Percentiles rank a stretch among this genome's conserved stretches.
These are phyloP conservation scores for Suillus subluteus DNA, from an alignment of 768 basidiomycete species.

Conservation along the genomic window DNA sequence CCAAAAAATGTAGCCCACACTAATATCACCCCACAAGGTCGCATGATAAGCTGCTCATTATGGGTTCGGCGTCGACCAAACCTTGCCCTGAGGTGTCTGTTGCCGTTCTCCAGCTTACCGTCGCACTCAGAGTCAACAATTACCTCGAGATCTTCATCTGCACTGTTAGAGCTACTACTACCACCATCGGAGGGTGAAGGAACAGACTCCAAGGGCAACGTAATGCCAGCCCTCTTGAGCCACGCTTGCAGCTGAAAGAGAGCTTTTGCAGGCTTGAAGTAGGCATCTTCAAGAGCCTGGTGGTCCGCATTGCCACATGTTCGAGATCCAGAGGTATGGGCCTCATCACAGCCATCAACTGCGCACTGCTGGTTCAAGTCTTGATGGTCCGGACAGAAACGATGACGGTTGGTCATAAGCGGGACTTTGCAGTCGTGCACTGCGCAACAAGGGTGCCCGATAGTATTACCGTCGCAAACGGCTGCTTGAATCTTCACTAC, in stretches of 20 bases:
- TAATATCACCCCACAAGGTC: conserved; percentile 31
- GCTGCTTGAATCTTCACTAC: conserved; percentile 7
- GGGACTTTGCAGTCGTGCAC: conserved; percentile 31
- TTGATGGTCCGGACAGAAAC: conserved; percentile 30
- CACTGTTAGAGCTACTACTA: no score
- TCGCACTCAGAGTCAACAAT: no score
- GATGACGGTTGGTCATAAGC: conserved; percentile 18
- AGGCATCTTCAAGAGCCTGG: conserved; percentile 23
- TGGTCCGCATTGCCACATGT: conserved; percentile 30
- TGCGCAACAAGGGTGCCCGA: conserved; percentile 34
- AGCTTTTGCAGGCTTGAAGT: conserved; percentile 26
- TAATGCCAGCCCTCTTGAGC: conserved; percentile 14
- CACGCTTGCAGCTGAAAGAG: conserved; percentile 28
- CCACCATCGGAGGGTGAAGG: no score
- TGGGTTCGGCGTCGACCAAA: conserved; percentile 30
- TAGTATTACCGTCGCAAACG: no score
- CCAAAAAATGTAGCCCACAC: conserved; percentile 29
- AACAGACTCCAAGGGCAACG: no score
- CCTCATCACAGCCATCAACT: conserved; percentile 22
- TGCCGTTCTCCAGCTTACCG: conserved; percentile 20
- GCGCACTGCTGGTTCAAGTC: conserved; percentile 20
- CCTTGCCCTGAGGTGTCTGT: conserved; percentile 16
- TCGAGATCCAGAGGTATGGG: conserved; percentile 14
- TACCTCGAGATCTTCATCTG: no score
- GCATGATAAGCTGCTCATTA: conserved; percentile 32